A percentile compares a stretch with the other conserved stretches of the same genome.
Conservation (phyloP, 768 basidiomycete species). For the Boletus pseudopeckii region DNA sequence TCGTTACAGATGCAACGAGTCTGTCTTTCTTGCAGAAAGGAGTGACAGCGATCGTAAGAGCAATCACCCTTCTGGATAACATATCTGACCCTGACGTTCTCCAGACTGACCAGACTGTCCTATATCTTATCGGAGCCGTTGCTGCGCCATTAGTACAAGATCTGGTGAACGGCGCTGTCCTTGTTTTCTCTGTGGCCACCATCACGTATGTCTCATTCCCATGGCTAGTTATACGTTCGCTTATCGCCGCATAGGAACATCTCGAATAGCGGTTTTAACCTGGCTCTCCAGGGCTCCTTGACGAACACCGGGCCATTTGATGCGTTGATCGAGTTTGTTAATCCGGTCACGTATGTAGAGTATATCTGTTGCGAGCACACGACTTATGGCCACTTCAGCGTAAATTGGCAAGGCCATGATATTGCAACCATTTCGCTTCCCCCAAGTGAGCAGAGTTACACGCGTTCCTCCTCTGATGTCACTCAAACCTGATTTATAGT, state of each 20-base stretch:
- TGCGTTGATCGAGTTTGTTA: conserved; percentile 61
- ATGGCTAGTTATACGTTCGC: conserved; percentile 42
- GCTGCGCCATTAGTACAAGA: conserved; percentile 63
- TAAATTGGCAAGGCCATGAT: conserved; percentile 58
- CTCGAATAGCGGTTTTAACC: conserved; percentile 58
- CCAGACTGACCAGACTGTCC: conserved; percentile 57
- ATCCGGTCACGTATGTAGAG: conserved; percentile 51
- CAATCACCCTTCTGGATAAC: neutral
- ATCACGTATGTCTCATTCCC: conserved; percentile 42
- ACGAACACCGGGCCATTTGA: conserved; percentile 67
- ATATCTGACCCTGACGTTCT: conserved; percentile 2
- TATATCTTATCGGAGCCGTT: conserved; percentile 70
- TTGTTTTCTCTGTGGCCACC: conserved; percentile 56
- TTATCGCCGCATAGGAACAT: conserved; percentile 49
- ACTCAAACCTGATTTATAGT: conserved; percentile 34
- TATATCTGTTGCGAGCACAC: neutral
- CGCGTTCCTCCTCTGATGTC: neutral
- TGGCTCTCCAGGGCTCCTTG: conserved; percentile 56
- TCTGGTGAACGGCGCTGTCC: conserved; percentile 53
- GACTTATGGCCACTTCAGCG: conserved; percentile 33
- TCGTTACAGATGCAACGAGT: conserved; percentile 46
- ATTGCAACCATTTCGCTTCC: conserved; percentile 67
- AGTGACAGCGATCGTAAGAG: conserved; percentile 52
- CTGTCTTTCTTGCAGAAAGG: conserved; percentile 55
- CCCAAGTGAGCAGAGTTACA: conserved; percentile 37